A percentile compares a stretch with the other conserved stretches of the same genome.
Conservation (phyloP, 202 grass and related monocot species). For the Miscanthus sacchariflorus region DNA sequence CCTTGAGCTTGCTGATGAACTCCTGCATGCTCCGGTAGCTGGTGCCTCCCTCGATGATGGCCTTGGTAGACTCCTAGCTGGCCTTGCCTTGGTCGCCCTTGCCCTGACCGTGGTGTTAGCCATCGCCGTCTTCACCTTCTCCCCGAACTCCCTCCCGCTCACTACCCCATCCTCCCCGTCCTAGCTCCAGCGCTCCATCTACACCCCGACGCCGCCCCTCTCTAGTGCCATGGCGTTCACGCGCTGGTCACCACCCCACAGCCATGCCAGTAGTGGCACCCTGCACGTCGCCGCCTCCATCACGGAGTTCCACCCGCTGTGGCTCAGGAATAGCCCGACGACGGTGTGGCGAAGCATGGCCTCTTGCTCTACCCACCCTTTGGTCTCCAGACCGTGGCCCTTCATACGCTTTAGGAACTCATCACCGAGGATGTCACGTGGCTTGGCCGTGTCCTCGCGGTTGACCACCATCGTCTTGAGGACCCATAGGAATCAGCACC, state of each 20-base stretch:
- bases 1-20: neutral
- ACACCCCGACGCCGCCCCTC: slow-evolving; percentile 36
- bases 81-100: neutral
- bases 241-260: slow-evolving; percentile 46
- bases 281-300: slow-evolving; percentile 33
- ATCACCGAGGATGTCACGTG: slow-evolving; percentile 41
- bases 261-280: slow-evolving; percentile 42
- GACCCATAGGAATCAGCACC: slow-evolving; percentile 68
- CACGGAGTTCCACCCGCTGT: slow-evolving; percentile 65
- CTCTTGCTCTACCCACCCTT: slow-evolving; percentile 65
- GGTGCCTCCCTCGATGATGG: slow-evolving; percentile 2
- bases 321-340: slow-evolving; percentile 48
- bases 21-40: slow-evolving; percentile 16
- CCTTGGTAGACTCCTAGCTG: neutral
- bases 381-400: slow-evolving; percentile 49
- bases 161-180: slow-evolving; percentile 40
- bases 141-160: slow-evolving; percentile 32
- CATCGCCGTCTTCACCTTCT: slow-evolving; percentile 49
- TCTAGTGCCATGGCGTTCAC: slow-evolving; percentile 39
- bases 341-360: slow-evolving; percentile 36
- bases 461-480: slow-evolving; percentile 37
- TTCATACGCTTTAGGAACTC: slow-evolving; percentile 38
- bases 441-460: neutral
- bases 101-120: neutral
- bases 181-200: slow-evolving; percentile 55